phyloP scores from a whole-genome alignment of 768 basidiomycete genomes.

The Pleurotus ostreatus region DNA sequence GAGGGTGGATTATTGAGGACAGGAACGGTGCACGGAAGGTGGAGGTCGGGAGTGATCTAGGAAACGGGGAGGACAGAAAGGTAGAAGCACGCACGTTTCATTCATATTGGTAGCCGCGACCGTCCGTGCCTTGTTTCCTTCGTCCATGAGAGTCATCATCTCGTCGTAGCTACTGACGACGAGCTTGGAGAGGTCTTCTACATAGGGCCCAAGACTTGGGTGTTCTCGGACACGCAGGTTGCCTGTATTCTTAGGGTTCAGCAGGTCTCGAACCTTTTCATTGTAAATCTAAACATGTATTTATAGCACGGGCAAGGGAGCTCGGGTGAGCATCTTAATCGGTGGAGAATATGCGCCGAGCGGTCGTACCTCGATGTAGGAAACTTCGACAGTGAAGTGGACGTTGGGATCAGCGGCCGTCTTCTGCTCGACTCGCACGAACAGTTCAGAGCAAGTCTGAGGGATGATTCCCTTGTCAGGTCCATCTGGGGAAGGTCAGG shows the following conservation, averaged over 20 bases:
- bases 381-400: slow-evolving; percentile 93
- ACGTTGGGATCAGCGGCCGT: slow-evolving; percentile 61
- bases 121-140: slow-evolving; percentile 97
- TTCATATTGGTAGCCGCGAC: slow-evolving; percentile 99
- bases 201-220: slow-evolving; percentile 94
- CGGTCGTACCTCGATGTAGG: slow-evolving; percentile 81
- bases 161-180: slow-evolving; percentile 89
- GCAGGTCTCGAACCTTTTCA: slow-evolving; percentile 94
- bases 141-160: slow-evolving; percentile 99
- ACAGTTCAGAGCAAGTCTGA: slow-evolving; percentile 90
- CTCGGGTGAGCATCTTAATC: too few species aligned
- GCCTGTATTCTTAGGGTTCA: slow-evolving; percentile 96
- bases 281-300: slow-evolving; percentile 74
- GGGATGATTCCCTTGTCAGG: slow-evolving; percentile 97
- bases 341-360: not conserved
- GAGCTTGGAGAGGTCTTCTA: slow-evolving; percentile 94
- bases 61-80: not conserved
- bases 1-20: too few species aligned
- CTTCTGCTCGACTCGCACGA: slow-evolving; percentile 72
- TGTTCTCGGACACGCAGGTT: slow-evolving; percentile 97
- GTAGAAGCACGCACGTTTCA: slow-evolving; percentile 66
- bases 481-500: slow-evolving; percentile 53
- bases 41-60: too few species aligned
- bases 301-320: not conserved
- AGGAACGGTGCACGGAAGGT: too few species aligned